A percentile compares a stretch with the other conserved stretches of the same genome.
These are phyloP conservation scores for Fistulinella prunicolor DNA, from an alignment of 768 basidiomycete genomes.

Conservation along the genomic window DNA sequence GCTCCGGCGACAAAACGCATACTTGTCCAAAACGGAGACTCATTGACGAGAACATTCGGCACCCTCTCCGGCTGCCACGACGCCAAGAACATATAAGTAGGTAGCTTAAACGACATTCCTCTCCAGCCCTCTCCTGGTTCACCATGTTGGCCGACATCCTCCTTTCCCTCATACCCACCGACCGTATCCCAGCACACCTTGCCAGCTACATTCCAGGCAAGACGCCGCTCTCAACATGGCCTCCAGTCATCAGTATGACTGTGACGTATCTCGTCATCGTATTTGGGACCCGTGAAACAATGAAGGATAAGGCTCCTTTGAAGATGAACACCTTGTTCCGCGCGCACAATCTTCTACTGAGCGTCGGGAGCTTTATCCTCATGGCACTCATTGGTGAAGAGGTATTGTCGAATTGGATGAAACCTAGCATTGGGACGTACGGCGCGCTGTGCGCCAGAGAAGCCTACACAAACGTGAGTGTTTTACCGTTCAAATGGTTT, in stretches of 20 bases:
- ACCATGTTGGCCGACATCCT: conserved; percentile 60
- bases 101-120: too few species aligned
- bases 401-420: conserved; percentile 73
- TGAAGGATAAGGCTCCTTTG: conserved; percentile 70
- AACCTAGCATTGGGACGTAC: conserved; percentile 72
- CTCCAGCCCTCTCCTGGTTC: too few species aligned
- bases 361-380: conserved; percentile 72
- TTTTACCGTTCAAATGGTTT: too few species aligned
- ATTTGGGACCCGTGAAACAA: conserved; percentile 76
- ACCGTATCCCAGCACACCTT: conserved; percentile 54
- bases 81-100: too few species aligned
- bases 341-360: conserved; percentile 83
- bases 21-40: too few species aligned
- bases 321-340: conserved; percentile 80
- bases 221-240: conserved; percentile 77
- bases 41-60: too few species aligned
- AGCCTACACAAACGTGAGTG: conserved; percentile 82
- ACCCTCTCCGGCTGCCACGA: too few species aligned
- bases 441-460: conserved; percentile 65
- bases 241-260: conserved; percentile 65
- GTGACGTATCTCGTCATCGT: conserved; percentile 79
- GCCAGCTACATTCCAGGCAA: conserved; percentile 66
- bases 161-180: conserved; percentile 47
- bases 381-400: conserved; percentile 85
- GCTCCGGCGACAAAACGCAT: too few species aligned